phyloP scores from a whole-genome alignment of 495 filamentous ascomycete genomes.

The Penicillium tannophilum region DNA sequence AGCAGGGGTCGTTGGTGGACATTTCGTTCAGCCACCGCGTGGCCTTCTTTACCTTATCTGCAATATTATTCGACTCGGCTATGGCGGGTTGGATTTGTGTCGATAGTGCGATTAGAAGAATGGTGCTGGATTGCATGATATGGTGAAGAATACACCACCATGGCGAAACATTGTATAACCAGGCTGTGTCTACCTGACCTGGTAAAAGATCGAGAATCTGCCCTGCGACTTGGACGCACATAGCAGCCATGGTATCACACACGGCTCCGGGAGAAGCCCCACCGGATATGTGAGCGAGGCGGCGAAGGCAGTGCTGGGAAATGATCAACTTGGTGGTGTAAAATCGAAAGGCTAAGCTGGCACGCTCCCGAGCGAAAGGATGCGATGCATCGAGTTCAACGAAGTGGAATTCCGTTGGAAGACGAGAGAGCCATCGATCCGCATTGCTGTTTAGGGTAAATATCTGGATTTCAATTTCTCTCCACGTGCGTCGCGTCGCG shows the following conservation, averaged over 20 bases:
- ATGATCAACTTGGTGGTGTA: conserved; percentile 58
- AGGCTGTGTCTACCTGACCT: conserved; percentile 28
- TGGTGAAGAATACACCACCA: conserved; percentile 67
- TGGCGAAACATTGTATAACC: conserved; percentile 49
- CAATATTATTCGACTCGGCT: conserved; percentile 36
- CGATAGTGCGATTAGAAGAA: conserved; percentile 58
- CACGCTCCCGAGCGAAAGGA: conserved; percentile 35
- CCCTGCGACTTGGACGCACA: conserved; percentile 53
- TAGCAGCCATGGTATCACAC: conserved; percentile 50
- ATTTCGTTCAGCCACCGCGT: conserved; percentile 51
- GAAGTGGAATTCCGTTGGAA: conserved; percentile 36
- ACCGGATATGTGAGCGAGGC: conserved; percentile 29
- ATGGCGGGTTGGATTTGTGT: conserved; percentile 39
- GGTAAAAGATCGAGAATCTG: conserved; percentile 52
- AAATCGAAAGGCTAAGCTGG: conserved; percentile 52
- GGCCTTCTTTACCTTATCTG: conserved; percentile 49
- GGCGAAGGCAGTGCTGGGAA: conserved; percentile 60
- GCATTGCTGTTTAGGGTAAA: conserved; percentile 22
- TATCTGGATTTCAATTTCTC: conserved; percentile 26
- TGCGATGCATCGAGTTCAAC: conserved; percentile 14
- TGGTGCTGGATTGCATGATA: conserved; percentile 57
- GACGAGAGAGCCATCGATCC: conserved; percentile 28
- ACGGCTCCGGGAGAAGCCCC: conserved; percentile 31
- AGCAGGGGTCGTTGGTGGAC: conserved; percentile 45
- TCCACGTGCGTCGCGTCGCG: conserved; percentile 21